Evolutionary conservation across 208 protist species (phyloP), one percentile per base, ranked within the genome.

Genomic region (Crithidia expoeki): DNA sequence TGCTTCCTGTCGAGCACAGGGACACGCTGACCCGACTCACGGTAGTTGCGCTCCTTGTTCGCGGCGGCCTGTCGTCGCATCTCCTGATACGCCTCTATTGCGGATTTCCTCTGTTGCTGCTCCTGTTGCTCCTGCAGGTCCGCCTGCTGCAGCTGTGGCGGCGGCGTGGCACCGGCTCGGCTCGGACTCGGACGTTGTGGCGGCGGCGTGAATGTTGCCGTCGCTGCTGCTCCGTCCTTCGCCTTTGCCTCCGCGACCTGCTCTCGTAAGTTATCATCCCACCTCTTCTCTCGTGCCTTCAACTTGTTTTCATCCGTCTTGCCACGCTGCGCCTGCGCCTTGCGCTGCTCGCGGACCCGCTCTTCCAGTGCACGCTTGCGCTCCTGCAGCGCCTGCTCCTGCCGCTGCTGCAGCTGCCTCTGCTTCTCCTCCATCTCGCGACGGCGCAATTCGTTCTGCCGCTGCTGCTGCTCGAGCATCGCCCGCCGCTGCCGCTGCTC

Each of bases 41-140:
- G 76, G 58, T 78, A 30, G 51, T 86, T 76, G 30, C 86, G 86
- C 68, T 88, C 80, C 71, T 91, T 93, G 73, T 96, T 96, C 38
- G 81, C 46, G 4, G 82, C 86, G 2, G 90, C 90, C 77, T 94
- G 84, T 17, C 85, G 81, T 27, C 88, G 86, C 86, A 92, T 86
- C 68, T 96, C 88, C 33, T 82, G 83, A 49, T 93, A 96, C 40
- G 81, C 68, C 76, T 88, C 84, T 16, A 82, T 80, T 19, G 72
- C 60, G 7, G 59, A 63, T 52, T 46, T 61, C 56, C 63, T 69
- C 64, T 76, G 56, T 50, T 67, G 66, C 61, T 63, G 59, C 58
- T 63, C 70, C 59, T 76, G 52, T 52, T 64, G 64, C 34, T 76
- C 27, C 53, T 69, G 66, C 56, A 57, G 53, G 28, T 38, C 16